Conservation (phyloP, 495 filamentous ascomycete species). For the Copromyces sp. region DNA sequence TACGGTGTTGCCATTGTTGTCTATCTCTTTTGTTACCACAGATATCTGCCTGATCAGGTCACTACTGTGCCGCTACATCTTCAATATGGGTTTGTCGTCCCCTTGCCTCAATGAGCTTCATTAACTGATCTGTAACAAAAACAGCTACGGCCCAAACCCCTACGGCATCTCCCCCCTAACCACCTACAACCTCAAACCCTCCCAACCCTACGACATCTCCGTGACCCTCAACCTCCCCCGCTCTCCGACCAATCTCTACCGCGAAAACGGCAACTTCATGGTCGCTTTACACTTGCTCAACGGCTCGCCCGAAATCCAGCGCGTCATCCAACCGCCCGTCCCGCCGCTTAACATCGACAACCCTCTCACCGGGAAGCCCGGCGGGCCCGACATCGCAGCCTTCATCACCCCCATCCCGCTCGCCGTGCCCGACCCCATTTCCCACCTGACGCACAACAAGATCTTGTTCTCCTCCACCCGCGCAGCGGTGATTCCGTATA, state of each 20-base stretch:
- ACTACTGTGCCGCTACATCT: constrained; percentile 60
- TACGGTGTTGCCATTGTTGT: constrained; percentile 52
- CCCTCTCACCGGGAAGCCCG: constrained; percentile 6
- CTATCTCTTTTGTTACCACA: constrained; percentile 71
- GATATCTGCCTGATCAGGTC: constrained; percentile 64
- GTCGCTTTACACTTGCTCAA: constrained; percentile 58
- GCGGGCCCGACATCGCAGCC: neutral
- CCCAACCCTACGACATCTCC: constrained; percentile 54
- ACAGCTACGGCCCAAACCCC: constrained; percentile 37
- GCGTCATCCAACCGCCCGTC: neutral
- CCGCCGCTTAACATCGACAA: constrained; percentile 3
- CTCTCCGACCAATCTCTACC: constrained; percentile 45
- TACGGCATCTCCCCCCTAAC: constrained; percentile 40
- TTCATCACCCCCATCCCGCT: constrained; percentile 1
- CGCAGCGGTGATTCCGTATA: constrained; percentile 31
- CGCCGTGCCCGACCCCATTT: constrained; percentile 1
- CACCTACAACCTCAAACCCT: constrained; percentile 31
- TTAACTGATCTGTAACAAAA: neutral
- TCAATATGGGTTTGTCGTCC: constrained; percentile 60
- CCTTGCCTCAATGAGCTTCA: too few relatives aligned
- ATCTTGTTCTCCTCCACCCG: constrained; percentile 29
- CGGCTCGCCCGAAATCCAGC: constrained; percentile 12
- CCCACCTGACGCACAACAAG: constrained; percentile 14
- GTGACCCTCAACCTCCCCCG: constrained; percentile 50
- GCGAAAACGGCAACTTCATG: constrained; percentile 77